Percentiles rank a stretch among this genome's conserved stretches.
Conservation (phyloP, 257 asterid species). For the Paraleonurus japonicus region DNA sequence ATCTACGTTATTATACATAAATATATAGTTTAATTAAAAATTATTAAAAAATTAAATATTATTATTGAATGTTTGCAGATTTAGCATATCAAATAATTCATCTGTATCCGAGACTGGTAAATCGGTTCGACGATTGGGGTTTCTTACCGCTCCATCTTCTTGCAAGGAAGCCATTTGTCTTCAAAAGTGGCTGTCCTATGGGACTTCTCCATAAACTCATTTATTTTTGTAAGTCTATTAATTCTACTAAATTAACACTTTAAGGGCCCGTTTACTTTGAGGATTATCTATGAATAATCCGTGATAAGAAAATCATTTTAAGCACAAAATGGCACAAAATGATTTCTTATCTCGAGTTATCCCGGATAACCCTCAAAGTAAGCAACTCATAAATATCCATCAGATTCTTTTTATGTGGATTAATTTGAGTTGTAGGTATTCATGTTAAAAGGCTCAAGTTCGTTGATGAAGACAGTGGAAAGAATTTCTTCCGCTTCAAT, state of each 20-base stretch:
- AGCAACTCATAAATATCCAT: too few species aligned
- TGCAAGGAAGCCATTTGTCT: neutral
- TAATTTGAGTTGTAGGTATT: neutral
- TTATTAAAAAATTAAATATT: too few species aligned
- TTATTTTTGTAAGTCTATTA: neutral
- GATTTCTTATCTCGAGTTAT: too few species aligned
- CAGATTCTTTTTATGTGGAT: too few species aligned
- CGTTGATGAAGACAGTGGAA: neutral
- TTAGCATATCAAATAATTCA: neutral
- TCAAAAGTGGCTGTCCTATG: neutral
- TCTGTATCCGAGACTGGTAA: neutral
- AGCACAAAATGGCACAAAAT: too few species aligned
- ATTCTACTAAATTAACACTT: too few species aligned
- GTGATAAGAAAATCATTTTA: too few species aligned
- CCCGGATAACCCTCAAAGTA: too few species aligned
- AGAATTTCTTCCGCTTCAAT: neutral
- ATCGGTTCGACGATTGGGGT: neutral
- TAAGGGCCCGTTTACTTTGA: too few species aligned
- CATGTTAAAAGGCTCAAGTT: neutral
- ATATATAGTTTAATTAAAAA: too few species aligned
- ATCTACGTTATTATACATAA: too few species aligned
- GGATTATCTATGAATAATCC: too few species aligned
- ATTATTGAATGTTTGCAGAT: neutral
- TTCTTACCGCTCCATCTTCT: slow-evolving; percentile 4
- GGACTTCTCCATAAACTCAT: neutral